A percentile compares a stretch with the other conserved stretches of the same genome.
phyloP scores from a whole-genome alignment of 768 basidiomycete genomes.

The Pulveroboletus sp. region DNA sequence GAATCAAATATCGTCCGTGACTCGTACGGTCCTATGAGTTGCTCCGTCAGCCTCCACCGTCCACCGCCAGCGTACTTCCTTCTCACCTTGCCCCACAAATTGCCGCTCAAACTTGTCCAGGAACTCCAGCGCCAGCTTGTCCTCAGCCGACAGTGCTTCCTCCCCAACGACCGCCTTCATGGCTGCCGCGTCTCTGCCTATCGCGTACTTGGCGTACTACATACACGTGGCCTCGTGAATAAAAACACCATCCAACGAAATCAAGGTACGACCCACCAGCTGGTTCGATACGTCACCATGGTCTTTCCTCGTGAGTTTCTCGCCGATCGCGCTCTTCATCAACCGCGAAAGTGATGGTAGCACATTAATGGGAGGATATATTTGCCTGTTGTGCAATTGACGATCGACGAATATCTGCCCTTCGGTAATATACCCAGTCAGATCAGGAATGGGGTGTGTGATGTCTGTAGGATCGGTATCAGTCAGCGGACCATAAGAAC shows the following conservation, averaged over 20 bases:
- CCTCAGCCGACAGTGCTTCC: conserved; percentile 91
- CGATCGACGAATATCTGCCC: conserved; percentile 99
- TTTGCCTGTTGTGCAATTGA: conserved; percentile 92
- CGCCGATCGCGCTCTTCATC: conserved; percentile 99
- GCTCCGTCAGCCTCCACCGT: conserved; percentile 6
- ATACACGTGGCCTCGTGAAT: conserved; percentile 30
- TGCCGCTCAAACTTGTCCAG: conserved; percentile 96
- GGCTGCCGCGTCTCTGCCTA: conserved; percentile 91
- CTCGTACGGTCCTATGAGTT: conserved; percentile 76
- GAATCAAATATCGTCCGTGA: conserved; percentile 96
- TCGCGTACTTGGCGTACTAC: conserved; percentile 97
- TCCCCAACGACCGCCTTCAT: conserved; percentile 99
- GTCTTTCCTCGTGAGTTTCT: conserved; percentile 94
- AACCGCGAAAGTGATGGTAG: conserved; percentile 96
- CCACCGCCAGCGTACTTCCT: rapidly evolving
- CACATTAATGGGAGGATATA: conserved; percentile 99
- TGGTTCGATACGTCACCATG: conserved; percentile 99
- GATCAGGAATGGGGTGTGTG: conserved; percentile 99
- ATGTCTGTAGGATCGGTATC: conserved; percentile 63
- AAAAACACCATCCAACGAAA: conserved; percentile 13
- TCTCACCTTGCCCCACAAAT: conserved; percentile 91
- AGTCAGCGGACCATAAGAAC: conserved; percentile 19
- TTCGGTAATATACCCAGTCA: conserved; percentile 99
- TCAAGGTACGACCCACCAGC: conserved; percentile 56
- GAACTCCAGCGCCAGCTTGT: conserved; percentile 96